A percentile compares a stretch with the other conserved stretches of the same genome.
phyloP scores from a whole-genome alignment of 2,329 filamentous ascomycete species.

The Cryphonectria carpinicola region DNA sequence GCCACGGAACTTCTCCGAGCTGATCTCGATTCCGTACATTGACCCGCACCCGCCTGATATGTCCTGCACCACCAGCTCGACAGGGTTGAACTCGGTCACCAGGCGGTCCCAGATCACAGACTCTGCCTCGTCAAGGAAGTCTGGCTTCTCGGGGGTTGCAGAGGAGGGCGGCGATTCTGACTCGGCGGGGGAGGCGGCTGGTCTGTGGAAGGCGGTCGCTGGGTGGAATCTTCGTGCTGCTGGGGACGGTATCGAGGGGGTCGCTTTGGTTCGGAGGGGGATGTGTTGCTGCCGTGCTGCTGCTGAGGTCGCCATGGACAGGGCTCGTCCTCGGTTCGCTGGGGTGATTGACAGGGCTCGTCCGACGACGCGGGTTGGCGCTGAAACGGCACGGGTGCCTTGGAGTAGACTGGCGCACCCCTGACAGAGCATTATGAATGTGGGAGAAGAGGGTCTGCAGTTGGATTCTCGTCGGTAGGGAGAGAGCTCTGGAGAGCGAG shows the following conservation, averaged over 20 bases:
- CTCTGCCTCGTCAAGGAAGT: constrained; percentile 59
- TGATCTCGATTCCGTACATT: constrained; percentile 85
- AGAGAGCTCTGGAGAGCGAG: neutral
- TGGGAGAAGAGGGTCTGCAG: neutral
- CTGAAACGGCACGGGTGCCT: neutral
- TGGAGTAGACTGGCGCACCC: constrained; percentile 20
- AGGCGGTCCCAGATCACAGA: constrained; percentile 61
- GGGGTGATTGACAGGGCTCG: constrained; percentile 17
- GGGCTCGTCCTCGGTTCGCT: neutral
- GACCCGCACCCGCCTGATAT: constrained; percentile 83
- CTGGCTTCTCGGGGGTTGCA: constrained; percentile 47
- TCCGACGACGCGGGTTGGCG: neutral
- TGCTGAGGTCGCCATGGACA: constrained; percentile 4
- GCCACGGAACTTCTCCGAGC: constrained; percentile 72
- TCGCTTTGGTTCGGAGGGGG: neutral
- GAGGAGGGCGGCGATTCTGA: constrained; percentile 22
- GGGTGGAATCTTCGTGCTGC: constrained; percentile 26
- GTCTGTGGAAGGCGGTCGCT: constrained; percentile 34
- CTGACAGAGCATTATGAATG: constrained; percentile 21
- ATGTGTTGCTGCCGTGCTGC: constrained; percentile 3
- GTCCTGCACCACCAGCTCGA: constrained; percentile 69
- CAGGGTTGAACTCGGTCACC: constrained; percentile 52
- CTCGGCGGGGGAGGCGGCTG: constrained; percentile 36
- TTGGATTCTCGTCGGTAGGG: neutral
- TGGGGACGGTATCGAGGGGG: neutral